These are phyloP conservation scores for Odontarrhena argentea DNA, from an alignment of 345 rosid genomes.

Conservation along the genomic window DNA sequence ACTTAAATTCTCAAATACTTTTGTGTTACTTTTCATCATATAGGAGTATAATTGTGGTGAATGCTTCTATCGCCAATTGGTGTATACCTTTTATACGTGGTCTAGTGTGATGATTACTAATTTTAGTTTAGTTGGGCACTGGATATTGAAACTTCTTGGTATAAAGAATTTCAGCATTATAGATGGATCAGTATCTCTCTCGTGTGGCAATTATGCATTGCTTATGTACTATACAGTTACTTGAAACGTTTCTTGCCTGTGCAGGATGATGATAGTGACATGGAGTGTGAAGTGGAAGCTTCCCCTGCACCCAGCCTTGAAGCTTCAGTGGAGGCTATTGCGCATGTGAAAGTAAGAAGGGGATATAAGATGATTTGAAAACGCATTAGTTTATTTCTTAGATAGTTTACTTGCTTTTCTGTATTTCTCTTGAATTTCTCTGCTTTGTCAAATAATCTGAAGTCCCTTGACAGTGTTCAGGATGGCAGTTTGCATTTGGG, in stretches of 20 bases:
- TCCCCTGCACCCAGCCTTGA: slow-evolving; percentile 63
- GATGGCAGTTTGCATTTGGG: neutral
- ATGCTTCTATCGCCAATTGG: too few species aligned
- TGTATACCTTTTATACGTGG: too few species aligned
- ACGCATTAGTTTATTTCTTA: neutral
- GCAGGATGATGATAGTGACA: slow-evolving; percentile 94
- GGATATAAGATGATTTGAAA: neutral
- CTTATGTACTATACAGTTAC: neutral
- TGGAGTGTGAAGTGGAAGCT: slow-evolving; percentile 85
- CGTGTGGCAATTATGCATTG: neutral
- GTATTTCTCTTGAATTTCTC: neutral
- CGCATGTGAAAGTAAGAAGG: slow-evolving; percentile 74
- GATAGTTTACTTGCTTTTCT: neutral
- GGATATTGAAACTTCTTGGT: too few species aligned
- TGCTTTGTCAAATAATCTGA: neutral
- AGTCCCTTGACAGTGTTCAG: slow-evolving; percentile 3
- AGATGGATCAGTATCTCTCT: slow-evolving; percentile 4
- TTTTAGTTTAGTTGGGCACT: neutral
- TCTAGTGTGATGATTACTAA: neutral
- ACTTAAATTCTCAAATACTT: neutral
- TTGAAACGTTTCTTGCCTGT: neutral
- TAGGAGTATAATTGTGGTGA: too few species aligned
- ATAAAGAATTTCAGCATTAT: neutral
- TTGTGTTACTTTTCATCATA: too few species aligned
- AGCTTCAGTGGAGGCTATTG: slow-evolving; percentile 73